phyloP scores from a whole-genome alignment of 202 grass and related monocot genomes.

The Musa balbisiana region DNA sequence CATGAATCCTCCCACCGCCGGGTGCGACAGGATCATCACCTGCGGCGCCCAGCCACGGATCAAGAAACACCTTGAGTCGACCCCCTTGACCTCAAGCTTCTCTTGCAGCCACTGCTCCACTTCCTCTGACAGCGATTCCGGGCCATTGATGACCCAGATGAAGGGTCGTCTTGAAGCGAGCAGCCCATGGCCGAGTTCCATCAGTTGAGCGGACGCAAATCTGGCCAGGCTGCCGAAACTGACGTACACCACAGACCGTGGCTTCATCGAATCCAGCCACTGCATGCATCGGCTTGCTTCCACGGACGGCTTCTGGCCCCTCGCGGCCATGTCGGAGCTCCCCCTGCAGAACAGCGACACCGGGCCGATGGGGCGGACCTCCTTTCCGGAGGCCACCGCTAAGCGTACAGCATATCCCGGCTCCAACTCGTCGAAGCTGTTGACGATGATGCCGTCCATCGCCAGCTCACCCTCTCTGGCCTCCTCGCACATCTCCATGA shows the following conservation, averaged over 20 bases:
- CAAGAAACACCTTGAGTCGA: conserved; percentile 31
- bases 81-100: conserved; percentile 26
- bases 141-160: conserved; percentile 47
- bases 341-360: conserved; percentile 35
- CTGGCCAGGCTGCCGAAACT: conserved; percentile 49
- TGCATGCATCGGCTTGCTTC: conserved; percentile 33
- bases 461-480: conserved; percentile 30
- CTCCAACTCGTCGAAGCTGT: conserved; percentile 67
- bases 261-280: conserved; percentile 54
- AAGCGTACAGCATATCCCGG: conserved; percentile 27
- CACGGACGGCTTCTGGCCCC: conserved; percentile 24
- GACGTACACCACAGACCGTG: conserved; percentile 48
- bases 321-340: conserved; percentile 5
- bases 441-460: conserved; percentile 47
- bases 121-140: conserved; percentile 32
- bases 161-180: conserved; percentile 35
- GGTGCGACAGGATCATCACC: conserved; percentile 54
- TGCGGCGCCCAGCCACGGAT: conserved; percentile 49
- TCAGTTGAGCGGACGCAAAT: conserved; percentile 38
- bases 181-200: conserved; percentile 50
- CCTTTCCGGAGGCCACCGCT: conserved; percentile 24
- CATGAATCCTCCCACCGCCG: conserved; percentile 48
- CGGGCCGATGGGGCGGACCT: conserved; percentile 43
- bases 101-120: conserved; percentile 37
- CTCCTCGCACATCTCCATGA: background rate